phyloP scores from a whole-genome alignment of 2,329 filamentous ascomycete species.

The Drechslera avenae region DNA sequence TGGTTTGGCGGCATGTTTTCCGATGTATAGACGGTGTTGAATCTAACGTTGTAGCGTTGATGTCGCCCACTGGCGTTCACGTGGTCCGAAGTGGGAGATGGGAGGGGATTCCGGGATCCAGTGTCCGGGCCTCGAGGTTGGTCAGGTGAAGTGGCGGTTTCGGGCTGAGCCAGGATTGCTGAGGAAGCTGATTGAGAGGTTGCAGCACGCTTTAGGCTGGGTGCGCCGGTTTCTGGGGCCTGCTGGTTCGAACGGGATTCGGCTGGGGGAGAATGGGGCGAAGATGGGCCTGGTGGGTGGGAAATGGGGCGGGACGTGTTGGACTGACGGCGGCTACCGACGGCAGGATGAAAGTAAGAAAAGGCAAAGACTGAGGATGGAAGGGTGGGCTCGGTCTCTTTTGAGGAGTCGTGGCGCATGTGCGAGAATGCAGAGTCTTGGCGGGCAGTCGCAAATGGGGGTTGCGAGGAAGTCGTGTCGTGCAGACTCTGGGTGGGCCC shows the following conservation, averaged over 20 bases:
- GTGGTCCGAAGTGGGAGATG: conserved; percentile 16
- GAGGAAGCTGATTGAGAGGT: conserved; percentile 13
- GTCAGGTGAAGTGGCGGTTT: conserved; percentile 21
- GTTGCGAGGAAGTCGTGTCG: conserved; percentile 13
- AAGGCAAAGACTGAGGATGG: conserved; percentile 16
- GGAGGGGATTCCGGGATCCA: conserved; percentile 9
- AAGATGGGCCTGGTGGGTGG: conserved; percentile 11
- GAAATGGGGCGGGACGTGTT: conserved; percentile 12
- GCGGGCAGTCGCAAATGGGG: conserved; percentile 15
- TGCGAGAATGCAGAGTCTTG: conserved; percentile 29
- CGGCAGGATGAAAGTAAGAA: conserved; percentile 16
- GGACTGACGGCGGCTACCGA: conserved; percentile 15
- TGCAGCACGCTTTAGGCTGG: conserved; percentile 2
- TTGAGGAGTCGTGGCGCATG: conserved; percentile 21
- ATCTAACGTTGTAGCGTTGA: conserved; percentile 36
- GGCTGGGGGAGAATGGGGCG: conserved; percentile 11
- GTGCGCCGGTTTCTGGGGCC: conserved; percentile 8
- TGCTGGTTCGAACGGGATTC: conserved; percentile 9
- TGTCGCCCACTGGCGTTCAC: conserved; percentile 20
- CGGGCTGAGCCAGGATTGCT: background rate
- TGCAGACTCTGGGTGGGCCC: background rate
- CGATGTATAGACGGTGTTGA: conserved; percentile 25
- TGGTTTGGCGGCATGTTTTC: conserved; percentile 26
- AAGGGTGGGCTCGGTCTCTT: conserved; percentile 18
- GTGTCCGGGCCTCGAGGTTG: conserved; percentile 13